Evolutionary conservation across 2,329 filamentous ascomycete species (phyloP).

Genomic region (Botrytis elliptica): DNA sequence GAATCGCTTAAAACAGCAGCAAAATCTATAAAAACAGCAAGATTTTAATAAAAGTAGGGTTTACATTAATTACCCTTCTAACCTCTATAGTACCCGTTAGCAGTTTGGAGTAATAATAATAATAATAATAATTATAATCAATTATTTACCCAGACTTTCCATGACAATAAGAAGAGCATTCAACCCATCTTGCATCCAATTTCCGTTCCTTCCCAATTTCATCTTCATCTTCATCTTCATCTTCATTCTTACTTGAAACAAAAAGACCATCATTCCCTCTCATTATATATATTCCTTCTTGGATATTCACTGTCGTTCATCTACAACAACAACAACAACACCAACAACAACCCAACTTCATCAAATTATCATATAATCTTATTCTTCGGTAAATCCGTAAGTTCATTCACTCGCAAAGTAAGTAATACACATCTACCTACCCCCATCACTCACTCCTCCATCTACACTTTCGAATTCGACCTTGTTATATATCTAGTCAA

Average conservation of each 20-base stretch:
- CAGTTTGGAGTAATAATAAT: too few relatives aligned
- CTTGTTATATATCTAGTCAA: too few relatives aligned
- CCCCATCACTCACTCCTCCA: background rate
- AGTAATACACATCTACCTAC: background rate
- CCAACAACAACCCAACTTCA: background rate
- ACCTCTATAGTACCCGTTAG: background rate
- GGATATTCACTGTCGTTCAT: constrained; percentile 1
- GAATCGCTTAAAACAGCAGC: too few relatives aligned
- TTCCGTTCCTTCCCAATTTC: background rate
- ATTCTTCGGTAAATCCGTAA: background rate
- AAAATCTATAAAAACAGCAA: too few relatives aligned
- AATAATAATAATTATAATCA: too few relatives aligned
- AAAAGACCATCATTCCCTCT: background rate
- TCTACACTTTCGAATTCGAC: background rate
- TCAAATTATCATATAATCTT: background rate
- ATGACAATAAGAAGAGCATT: background rate
- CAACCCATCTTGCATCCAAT: background rate
- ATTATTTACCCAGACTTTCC: background rate
- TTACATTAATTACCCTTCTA: too few relatives aligned
- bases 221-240: background rate
- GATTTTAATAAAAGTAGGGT: too few relatives aligned
- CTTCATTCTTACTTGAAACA: background rate
- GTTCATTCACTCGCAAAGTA: constrained; percentile 2
- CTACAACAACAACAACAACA: background rate
- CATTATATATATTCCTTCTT: background rate